Conservation (phyloP, 2,329 filamentous ascomycete genomes). For the Penicillium rolfsii region DNA sequence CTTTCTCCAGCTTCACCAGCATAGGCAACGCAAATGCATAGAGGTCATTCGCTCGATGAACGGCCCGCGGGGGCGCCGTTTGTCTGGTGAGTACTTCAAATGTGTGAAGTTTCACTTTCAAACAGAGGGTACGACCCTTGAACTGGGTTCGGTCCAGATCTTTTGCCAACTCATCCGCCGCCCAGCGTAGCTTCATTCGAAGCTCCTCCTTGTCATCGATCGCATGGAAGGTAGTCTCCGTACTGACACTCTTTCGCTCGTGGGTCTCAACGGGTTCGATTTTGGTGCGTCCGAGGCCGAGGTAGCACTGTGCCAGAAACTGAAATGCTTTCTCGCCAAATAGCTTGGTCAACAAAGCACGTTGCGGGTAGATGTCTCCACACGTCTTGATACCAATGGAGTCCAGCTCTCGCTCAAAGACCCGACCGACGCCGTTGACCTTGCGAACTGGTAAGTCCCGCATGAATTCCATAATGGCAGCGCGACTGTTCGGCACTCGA, state of each 20-base stretch:
- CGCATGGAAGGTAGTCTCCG: constrained; percentile 87
- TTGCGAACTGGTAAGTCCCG: constrained; percentile 79
- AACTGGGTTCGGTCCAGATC: constrained; percentile 78
- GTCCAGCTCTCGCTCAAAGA: constrained; percentile 86
- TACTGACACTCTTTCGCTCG: constrained; percentile 90
- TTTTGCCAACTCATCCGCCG: constrained; percentile 82
- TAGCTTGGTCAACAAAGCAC: constrained; percentile 72
- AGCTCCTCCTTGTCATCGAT: constrained; percentile 70
- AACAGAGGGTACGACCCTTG: constrained; percentile 85
- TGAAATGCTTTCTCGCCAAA: constrained; percentile 92
- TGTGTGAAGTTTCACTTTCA: constrained; percentile 93
- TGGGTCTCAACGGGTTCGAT: constrained; percentile 87
- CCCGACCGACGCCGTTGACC: constrained; percentile 91
- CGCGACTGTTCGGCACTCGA: constrained; percentile 70
- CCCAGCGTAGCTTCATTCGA: constrained; percentile 75
- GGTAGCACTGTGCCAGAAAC: constrained; percentile 80
- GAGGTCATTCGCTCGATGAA: constrained; percentile 76
- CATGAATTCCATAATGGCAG: constrained; percentile 84
- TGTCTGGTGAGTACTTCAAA: constrained; percentile 91
- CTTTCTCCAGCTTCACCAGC: constrained; percentile 79
- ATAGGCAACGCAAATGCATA: constrained; percentile 83
- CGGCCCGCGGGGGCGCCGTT: constrained; percentile 70
- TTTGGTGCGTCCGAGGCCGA: constrained; percentile 82
- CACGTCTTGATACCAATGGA: constrained; percentile 87
- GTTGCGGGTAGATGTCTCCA: constrained; percentile 79